A percentile compares a stretch with the other conserved stretches of the same genome.
Conservation (phyloP, 2,329 filamentous ascomycete genomes). For the Cladosporium sp. region DNA sequence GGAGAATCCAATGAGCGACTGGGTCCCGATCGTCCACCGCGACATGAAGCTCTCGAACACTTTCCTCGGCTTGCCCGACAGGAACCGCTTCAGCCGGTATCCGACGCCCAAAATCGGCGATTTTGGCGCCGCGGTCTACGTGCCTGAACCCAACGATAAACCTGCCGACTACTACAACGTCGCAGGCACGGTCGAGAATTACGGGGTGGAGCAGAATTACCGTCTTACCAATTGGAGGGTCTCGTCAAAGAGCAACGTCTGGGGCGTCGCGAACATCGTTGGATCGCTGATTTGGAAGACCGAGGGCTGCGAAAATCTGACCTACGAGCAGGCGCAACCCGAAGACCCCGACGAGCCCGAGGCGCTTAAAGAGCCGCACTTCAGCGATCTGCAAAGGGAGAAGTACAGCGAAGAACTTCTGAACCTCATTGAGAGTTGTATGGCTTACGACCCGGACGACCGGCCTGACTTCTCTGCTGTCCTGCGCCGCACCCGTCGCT, state of each 20-base stretch:
- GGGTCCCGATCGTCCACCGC: constrained; percentile 15
- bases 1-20: background rate
- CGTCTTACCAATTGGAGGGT: background rate
- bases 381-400: background rate
- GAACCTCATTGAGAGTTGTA: background rate
- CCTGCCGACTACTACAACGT: background rate
- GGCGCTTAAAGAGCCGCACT: background rate
- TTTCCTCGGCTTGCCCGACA: constrained; percentile 11
- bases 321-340: background rate
- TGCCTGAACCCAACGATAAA: background rate
- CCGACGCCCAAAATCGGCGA: constrained; percentile 14
- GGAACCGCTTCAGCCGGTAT: constrained; percentile 4
- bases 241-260: background rate
- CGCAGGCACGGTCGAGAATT: background rate
- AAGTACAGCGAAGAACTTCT: background rate
- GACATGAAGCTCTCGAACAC: constrained; percentile 13
- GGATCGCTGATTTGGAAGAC: background rate
- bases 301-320: background rate
- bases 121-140: background rate
- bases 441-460: background rate
- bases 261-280: background rate
- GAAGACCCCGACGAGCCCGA: background rate
- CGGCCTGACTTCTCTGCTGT: background rate
- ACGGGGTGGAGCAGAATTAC: background rate
- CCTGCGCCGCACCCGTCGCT: background rate